Base-by-base conservation (phyloP, 2,329 filamentous ascomycete genomes). In the Raffaelea arxii region DNA sequence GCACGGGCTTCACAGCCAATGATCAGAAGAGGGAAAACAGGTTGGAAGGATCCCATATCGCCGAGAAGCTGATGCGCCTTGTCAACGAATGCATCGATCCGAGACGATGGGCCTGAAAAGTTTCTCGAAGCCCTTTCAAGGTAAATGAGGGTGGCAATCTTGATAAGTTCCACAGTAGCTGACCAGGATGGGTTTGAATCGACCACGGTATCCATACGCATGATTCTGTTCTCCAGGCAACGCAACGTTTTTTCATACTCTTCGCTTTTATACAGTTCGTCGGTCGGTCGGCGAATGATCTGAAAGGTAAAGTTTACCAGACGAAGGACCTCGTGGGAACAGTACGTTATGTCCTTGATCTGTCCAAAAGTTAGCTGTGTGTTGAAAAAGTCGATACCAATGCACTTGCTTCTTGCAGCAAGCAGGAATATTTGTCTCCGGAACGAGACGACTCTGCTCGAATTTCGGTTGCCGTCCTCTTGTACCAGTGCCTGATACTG, bases 401-500 rank as follows among this genome's bases (percentile, higher is more conserved):
- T 27, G 16, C 12, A 22, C 6, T 14, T 36, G 12, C 22, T 46
- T 14, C 18, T 25, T 23, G n/a, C n/a, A n/a, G n/a, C n/a, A n/a
- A n/a, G n/a, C n/a, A n/a, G n/a, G n/a, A n/a, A n/a, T n/a, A n/a
- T n/a, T n/a, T n/a, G n/a, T n/a, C n/a, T n/a, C n/a, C n/a, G n/a
- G n/a, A n/a, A n/a, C n/a, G n/a, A n/a, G n/a, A n/a, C n/a, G n/a
- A n/a, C n/a, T n/a, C n/a, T n/a, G n/a, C n/a, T n/a, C n/a, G n/a
- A n/a, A n/a, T n/a, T n/a, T n/a, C n/a, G n/a, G n/a, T n/a, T n/a
- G n/a, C n/a, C n/a, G n/a, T n/a, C n/a, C n/a, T n/a, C n/a, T n/a
- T 12, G 32, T 46, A 40, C 47, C 47, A 49, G 43, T 49, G 47
- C n/a, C 47, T 43, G 39, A 49, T 36, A 18, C 25, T 49, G n/a